Percentiles rank a stretch among this genome's conserved stretches.
These are phyloP conservation scores for Neurospora discreta DNA, from an alignment of 495 filamentous ascomycete genomes.

Conservation along the genomic window DNA sequence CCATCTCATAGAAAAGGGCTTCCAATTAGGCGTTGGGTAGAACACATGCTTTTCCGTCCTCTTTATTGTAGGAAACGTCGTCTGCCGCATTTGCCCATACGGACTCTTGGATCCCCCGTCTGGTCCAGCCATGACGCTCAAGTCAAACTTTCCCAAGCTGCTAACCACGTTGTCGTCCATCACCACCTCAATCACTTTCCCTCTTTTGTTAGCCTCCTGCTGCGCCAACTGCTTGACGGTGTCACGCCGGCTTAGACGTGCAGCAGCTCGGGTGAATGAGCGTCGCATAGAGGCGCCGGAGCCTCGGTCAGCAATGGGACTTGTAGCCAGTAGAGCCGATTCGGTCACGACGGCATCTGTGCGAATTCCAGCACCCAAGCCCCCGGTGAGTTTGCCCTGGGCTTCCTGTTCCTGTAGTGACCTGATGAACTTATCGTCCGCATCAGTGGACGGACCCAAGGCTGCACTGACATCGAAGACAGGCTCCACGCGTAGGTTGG, in stretches of 20 bases:
- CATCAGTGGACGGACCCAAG: conserved; percentile 23
- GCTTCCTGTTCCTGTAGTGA: conserved; percentile 33
- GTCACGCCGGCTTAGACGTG: conserved; percentile 15
- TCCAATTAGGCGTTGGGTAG: conserved; percentile 57
- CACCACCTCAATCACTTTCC: conserved; percentile 40
- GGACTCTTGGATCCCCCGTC: not conserved
- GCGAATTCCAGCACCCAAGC: conserved; percentile 33
- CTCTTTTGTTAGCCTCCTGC: conserved; percentile 39
- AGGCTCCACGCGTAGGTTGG: conserved; percentile 9
- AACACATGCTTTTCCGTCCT: conserved; percentile 30
- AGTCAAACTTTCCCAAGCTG: conserved; percentile 19
- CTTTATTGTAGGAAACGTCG: conserved; percentile 17
- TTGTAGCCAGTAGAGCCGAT: conserved; percentile 29
- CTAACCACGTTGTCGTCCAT: conserved; percentile 28
- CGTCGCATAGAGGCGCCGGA: conserved; percentile 19
- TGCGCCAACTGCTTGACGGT: conserved; percentile 35
- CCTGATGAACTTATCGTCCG: conserved; percentile 28
- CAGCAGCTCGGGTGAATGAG: conserved; percentile 22
- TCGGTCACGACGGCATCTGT: conserved; percentile 27
- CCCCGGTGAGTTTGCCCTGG: conserved; percentile 36
- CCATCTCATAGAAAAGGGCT: conserved; percentile 58
- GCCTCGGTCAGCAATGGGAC: conserved; percentile 18
- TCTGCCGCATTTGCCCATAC: conserved; percentile 10
- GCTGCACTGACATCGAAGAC: conserved; percentile 29
- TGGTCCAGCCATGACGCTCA: conserved; percentile 33